Conservation (phyloP, 1,284 basidiomycete genomes). For the Boletellus deceptivus region DNA sequence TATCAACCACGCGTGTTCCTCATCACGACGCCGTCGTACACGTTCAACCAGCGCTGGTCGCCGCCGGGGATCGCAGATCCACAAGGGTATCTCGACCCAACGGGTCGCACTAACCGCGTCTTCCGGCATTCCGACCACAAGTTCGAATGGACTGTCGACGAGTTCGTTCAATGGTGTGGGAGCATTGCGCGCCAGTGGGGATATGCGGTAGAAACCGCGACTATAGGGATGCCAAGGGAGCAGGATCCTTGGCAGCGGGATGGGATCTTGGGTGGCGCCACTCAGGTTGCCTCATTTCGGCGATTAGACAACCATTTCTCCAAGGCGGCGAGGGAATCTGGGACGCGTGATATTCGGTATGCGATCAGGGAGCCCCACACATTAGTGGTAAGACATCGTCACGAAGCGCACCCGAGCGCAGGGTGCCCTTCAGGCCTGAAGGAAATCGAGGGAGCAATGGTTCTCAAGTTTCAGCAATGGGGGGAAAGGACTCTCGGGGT, state of each 20-base stretch:
- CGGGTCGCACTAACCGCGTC: conserved; percentile 66
- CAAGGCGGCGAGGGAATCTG: conserved; percentile 35
- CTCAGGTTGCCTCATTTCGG: conserved; percentile 70
- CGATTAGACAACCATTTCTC: conserved; percentile 39
- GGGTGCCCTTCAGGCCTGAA: conserved; percentile 40
- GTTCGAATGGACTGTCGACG: conserved; percentile 86
- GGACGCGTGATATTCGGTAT: conserved; percentile 35
- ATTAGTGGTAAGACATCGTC: conserved; percentile 49
- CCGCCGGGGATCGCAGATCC: conserved; percentile 50
- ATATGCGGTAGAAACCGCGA: conserved; percentile 57
- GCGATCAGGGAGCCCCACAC: conserved; percentile 43
- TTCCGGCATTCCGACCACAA: conserved; percentile 88
- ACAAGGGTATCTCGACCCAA: conserved; percentile 71
- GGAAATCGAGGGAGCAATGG: conserved; percentile 53
- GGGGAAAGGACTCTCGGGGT: conserved; percentile 49
- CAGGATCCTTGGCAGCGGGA: conserved; percentile 70
- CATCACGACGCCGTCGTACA: conserved; percentile 88
- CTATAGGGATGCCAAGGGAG: conserved; percentile 57
- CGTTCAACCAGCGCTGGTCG: conserved; percentile 86
- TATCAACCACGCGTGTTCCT: conserved; percentile 82
- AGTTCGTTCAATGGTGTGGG: conserved; percentile 75
- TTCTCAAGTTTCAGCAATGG: conserved; percentile 52
- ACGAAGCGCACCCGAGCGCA: conserved; percentile 50
- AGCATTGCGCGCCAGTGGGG: conserved; percentile 69
- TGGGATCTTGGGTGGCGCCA: conserved; percentile 61